phyloP scores from a whole-genome alignment of 2,329 filamentous ascomycete species.

The Blastomyces emzantsi region DNA sequence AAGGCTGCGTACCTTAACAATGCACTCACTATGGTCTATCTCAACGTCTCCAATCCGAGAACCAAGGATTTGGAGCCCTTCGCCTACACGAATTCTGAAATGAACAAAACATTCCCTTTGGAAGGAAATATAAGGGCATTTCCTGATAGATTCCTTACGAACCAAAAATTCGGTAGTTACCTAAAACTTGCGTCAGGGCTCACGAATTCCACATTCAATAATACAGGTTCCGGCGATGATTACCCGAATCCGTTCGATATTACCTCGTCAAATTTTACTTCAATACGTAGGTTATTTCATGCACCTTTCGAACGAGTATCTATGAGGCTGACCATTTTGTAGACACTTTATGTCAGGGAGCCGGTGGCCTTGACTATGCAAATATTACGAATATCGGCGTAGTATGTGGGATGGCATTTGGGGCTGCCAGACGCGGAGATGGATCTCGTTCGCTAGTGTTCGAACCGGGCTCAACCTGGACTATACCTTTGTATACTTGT shows the following conservation, averaged over 20 bases:
- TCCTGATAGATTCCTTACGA: slow-evolving; percentile 3
- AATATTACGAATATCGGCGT: slow-evolving; percentile 39
- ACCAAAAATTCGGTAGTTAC: slow-evolving; percentile 8
- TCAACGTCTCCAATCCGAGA: slow-evolving; percentile 33
- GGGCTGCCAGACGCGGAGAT: slow-evolving; percentile 32
- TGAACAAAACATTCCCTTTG: slow-evolving; percentile 28
- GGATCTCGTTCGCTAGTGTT: slow-evolving; percentile 28
- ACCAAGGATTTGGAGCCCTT: slow-evolving; percentile 21
- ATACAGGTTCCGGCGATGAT: slow-evolving; percentile 7
- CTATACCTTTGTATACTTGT: slow-evolving; percentile 38
- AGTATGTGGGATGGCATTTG: slow-evolving; percentile 35
- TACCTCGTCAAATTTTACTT: slow-evolving; percentile 20
- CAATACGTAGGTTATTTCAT: slow-evolving; percentile 16
- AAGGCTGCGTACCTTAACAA: slow-evolving; percentile 40
- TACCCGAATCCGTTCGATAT: slow-evolving; percentile 29
- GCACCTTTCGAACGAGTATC: slow-evolving; percentile 2
- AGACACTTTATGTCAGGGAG: slow-evolving; percentile 25
- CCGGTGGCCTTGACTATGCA: slow-evolving; percentile 24
- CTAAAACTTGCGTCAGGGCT: background rate
- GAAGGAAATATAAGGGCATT: background rate
- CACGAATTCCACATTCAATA: slow-evolving; percentile 10
- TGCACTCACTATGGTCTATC: slow-evolving; percentile 30
- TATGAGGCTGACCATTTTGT: slow-evolving; percentile 13
- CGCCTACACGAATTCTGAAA: slow-evolving; percentile 31
- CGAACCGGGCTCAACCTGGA: slow-evolving; percentile 37